Evolutionary conservation across 2,329 filamentous ascomycete genomes (phyloP), one percentile per base, ranked within the genome.

Genomic region (Arachnomyces sp.): DNA sequence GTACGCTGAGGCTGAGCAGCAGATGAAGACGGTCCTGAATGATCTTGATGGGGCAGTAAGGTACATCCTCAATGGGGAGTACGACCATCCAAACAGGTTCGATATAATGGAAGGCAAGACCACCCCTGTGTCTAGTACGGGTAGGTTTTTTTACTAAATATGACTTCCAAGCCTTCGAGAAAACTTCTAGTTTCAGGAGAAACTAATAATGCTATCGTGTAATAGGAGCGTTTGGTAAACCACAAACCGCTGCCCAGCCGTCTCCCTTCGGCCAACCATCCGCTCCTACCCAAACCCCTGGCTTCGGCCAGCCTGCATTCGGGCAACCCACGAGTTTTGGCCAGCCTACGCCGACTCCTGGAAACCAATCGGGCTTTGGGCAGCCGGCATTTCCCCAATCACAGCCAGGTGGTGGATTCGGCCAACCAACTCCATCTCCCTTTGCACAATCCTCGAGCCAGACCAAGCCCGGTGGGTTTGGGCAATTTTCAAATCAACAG

Each of bases 11-110:
- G 77, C 82, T 3, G 68, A 80, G 46, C 70, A 80, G 43, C 85
- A 92, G 57, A 85, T 89, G 38, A 74, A 84, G 44, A 74, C 69
- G n/a, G 79, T 81, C 1, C 56, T 86, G 1, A 74, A 69, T 44
- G 81, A 93, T 52, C 59, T 84, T 7, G 72, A 82, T 44, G 84
- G 80, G 2, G 88, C 89, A 1, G 71, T 84, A 33, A 73, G 79
- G 40, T 92, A 81, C 55, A 66, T 92, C 11, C 54, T 81, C 7
- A 72, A 77, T 4, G 77, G 74, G 15, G 76, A 74, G 39, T 78
- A 84, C 39, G 75, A 78, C 31, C 84, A 87, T 52, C 85, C 85
- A 1, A 93, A 92, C 55, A 74, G 86, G 31, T 66, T 74, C 38
- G 83, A 89, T 46, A 64, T 62, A 34, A 53, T 53, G 20, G 58